Evolutionary conservation across 163 green algal genomes (phyloP).

Genomic region (Picocystis sp.): DNA sequence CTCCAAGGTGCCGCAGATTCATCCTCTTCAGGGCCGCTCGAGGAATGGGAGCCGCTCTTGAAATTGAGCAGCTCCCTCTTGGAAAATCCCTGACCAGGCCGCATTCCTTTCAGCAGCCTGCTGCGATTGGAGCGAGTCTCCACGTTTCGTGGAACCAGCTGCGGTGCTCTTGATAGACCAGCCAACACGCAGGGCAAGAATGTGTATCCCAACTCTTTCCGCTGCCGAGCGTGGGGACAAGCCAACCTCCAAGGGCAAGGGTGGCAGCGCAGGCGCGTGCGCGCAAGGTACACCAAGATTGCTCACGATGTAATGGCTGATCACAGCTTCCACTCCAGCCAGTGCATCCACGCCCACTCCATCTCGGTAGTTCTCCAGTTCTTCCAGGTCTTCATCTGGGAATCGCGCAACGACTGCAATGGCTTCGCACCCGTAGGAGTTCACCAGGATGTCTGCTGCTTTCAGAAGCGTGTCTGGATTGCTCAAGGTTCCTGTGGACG

Average conservation of each 20-base stretch:
- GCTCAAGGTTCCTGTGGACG: constrained; percentile 16
- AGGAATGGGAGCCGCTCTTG: no score
- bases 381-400: constrained; percentile 14
- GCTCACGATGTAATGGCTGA: constrained; percentile 20
- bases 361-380: constrained; percentile 18
- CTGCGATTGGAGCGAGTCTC: no score
- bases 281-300: constrained; percentile 15
- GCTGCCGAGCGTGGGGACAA: constrained; percentile 16
- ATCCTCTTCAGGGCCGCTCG: no score
- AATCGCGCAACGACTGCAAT: constrained; percentile 17
- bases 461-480: constrained; percentile 11
- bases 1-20: background rate
- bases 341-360: constrained; percentile 15
- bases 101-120: no score
- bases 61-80: no score
- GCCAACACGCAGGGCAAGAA: constrained; percentile 17
- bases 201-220: constrained; percentile 20
- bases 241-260: constrained; percentile 10
- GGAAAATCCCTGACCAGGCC: no score
- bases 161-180: constrained; percentile 11
- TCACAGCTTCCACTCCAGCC: constrained; percentile 21
- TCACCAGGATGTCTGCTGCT: constrained; percentile 6
- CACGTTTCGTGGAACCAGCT: constrained; percentile 3
- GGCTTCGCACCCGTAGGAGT: constrained; percentile 7
- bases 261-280: constrained; percentile 17